Base-by-base conservation (phyloP, 1,284 basidiomycete species). In the Golubevia pallescens region DNA sequence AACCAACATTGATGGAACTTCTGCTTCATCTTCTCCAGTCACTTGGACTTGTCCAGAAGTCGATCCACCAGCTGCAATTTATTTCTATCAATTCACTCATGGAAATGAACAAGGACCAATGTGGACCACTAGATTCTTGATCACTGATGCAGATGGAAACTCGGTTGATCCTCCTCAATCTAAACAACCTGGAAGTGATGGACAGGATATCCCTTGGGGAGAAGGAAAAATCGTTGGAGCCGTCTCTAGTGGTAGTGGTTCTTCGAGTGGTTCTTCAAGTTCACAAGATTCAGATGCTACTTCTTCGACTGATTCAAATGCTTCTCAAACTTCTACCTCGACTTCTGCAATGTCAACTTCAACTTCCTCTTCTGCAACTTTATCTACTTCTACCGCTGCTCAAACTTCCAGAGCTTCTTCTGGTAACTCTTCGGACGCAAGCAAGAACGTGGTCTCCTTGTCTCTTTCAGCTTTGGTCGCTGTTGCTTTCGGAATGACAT, bases 71-170 rank as follows among this genome's bases (percentile, higher is more conserved):
- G 13, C 4, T 24, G 3, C 20, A 20, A 57, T 61, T 28, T 75
- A 74, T 71, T 77, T 81, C 48, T 78, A 78, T 69, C 79, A 81
- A 60, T 79, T 73, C 74, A 74, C 73, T 19, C 66, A 71, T 66
- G 58, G 28, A 42, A 55, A 51, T 57, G 38, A 53, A 20, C 16
- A 62, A 60, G 70, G 76, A 58, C 77, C 77, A 32, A 71, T 66
- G 0, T 81, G 79, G 79, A 79, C 77, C 14, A 81, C 79, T 14
- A 73, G 79, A 42, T 81, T 76, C 64, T 69, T 74, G 61, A 80
- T 81, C 55, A 69, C 75, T 56, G 66, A 71, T 51, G 53, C 63
- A 20, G 56, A 34, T 23, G 79, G 79, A 19, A 34, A 61, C 5
- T 62, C 68, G 13, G 68, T 55, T 8, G n/a, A 64, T 32, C 74